Base-by-base conservation (phyloP, 768 basidiomycete genomes). In the Trametes maxima region DNA sequence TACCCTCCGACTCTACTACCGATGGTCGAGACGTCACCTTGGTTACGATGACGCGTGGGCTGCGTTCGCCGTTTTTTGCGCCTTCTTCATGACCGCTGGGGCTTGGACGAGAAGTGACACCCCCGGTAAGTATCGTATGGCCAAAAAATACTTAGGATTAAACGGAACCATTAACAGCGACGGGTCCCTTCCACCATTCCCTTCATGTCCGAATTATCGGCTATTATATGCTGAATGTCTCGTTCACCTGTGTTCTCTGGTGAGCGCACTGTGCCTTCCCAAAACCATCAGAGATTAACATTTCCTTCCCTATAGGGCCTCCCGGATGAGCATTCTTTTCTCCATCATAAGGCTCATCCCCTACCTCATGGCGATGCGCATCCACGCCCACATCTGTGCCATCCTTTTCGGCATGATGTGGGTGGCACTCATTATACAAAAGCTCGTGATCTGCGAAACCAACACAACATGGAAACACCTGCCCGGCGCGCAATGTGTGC, bases 11-110 rank as follows among this genome's bases (percentile, higher is more conserved):
- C 19, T 66, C 7, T 60, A 59, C 21, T 66, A 62, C 28, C 57
- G 65, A 3, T 55, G 49, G 54, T 28, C 52, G 2, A 51, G 65
- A 36, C 51, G 54, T 24, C 65, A 63, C 46, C 47, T 66, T 21
- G 65, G 65, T 11, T 59, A 45, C 40, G 65, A 66, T 35, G 65
- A 66, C 28, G 65, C 61, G 5, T 66, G 65, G 65, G 65, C 61
- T 7, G 58, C 65, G 7, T 43, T 60, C n/a, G 54, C 49, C 3
- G 48, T 62, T 33, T 2, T 60, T 14, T 49, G 58, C 24, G 54
- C 28, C 19, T 24, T 60, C 45, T 62, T 66, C 58, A 22, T 62
- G 39, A 35, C 48, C 22, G 57, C 61, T n/a, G 65, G 65, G n/a
- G 65, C 65, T 19, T 66, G 65, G 65, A 53, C 60, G 22, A 36